phyloP scores from a whole-genome alignment of 2,329 filamentous ascomycete species.

The Sporothrix variecibatus region DNA sequence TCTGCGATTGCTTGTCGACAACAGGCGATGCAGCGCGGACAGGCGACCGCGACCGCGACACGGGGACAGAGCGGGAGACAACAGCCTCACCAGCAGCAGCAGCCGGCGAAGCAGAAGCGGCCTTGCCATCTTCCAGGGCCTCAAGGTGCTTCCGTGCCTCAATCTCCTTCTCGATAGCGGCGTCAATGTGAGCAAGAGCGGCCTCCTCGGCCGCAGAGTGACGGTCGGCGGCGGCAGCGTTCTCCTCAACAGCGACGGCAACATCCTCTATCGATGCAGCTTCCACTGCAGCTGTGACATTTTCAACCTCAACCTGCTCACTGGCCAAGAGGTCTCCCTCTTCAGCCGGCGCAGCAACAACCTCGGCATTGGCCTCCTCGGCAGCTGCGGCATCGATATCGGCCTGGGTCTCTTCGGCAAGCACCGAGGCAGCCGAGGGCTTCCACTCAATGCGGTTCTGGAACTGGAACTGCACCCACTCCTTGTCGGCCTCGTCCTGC shows the following conservation, averaged over 20 bases:
- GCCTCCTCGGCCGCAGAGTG: slow-evolving; percentile 45
- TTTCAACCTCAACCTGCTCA: neutral
- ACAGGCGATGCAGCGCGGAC: slow-evolving; percentile 62
- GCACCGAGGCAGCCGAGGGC: slow-evolving; percentile 56
- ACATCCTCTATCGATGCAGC: neutral
- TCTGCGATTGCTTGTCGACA: slow-evolving; percentile 63
- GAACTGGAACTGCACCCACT: slow-evolving; percentile 92
- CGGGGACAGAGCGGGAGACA: slow-evolving; percentile 48
- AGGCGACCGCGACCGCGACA: slow-evolving; percentile 47
- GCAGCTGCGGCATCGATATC: slow-evolving; percentile 35
- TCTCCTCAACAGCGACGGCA: neutral
- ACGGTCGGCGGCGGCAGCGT: neutral
- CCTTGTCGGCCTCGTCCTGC: slow-evolving; percentile 67
- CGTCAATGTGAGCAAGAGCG: slow-evolving; percentile 79
- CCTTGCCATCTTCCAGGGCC: slow-evolving; percentile 47
- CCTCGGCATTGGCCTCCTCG: neutral
- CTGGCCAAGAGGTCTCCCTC: slow-evolving; percentile 1
- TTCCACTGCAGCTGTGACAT: neutral
- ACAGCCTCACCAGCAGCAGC: slow-evolving; percentile 43
- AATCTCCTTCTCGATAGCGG: slow-evolving; percentile 78
- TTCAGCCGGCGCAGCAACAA: neutral
- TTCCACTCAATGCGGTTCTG: slow-evolving; percentile 90
- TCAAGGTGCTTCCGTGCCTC: slow-evolving; percentile 54
- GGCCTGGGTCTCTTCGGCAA: slow-evolving; percentile 46
- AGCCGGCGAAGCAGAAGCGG: slow-evolving; percentile 43